Base-by-base conservation (phyloP, 2,329 filamentous ascomycete genomes). In the Fusarium udum region DNA sequence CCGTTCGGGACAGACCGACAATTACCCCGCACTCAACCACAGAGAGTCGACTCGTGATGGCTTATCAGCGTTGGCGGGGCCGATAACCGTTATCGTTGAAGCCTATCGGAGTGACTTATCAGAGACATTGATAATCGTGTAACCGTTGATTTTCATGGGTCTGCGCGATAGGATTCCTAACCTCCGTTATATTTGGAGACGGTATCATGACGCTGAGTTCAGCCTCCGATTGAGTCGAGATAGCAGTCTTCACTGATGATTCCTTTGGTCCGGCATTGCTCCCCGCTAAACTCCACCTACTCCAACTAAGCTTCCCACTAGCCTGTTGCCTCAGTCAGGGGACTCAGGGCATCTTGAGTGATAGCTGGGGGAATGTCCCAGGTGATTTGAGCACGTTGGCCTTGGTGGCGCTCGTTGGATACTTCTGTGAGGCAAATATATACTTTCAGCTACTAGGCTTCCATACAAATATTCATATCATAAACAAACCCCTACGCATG, bases 1-100 rank as follows among this genome's bases (percentile, higher is more conserved):
- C 70, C 70, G 70, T 36, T 36, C 60, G 61, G 52, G 67, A 36
- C 66, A 61, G 67, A 70, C 67, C 67, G 67, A 71, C 67, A 66
- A 22, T 70, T 73, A 72, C 70, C 70, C 70, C 70, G 70, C 70
- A 72, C 61, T 56, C 49, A 39, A 26, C 34, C 32, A 43, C 4
- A 11, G 36, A 28, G 7, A 58, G 46, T n/a, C n/a, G 64, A 69
- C 69, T 52, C 46, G 70, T 73, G 70, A 71, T 39, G 24, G 40
- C 61, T 63, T 59, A 69, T 60, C 66, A 52, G 66, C 9, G 32
- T 40, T n/a, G 31, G 64, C 59, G 64, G 69, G 64, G 56, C 59
- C 24, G 37, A 43, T 42, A 55, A 51, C 64, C 34, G 58, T 22
- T 48, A 39, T 45, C 26, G 32, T 42, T 6, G 18, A 14, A 9